Evolutionary conservation across 176 grass and related monocot genomes (phyloP), one percentile per base, ranked within the genome.

Genomic region (Bolboschoenus planiculmis): DNA sequence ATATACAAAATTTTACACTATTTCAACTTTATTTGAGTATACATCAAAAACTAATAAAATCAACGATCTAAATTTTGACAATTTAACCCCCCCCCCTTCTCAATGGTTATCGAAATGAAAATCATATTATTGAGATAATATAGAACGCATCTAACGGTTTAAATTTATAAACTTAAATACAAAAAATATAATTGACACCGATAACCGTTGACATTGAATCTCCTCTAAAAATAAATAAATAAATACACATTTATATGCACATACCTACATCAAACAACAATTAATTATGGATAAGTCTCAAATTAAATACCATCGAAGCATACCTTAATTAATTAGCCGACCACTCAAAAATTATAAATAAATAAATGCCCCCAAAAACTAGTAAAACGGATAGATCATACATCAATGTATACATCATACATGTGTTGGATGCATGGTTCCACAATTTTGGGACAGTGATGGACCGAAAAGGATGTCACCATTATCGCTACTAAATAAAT

Each of bases 371-470:
- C 9, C 70, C 10, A 47, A 74, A 73, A 27, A 48, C 10, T 47
- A 74, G 70, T 74, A 16, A 74, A 74, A 16, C 70, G 5, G 70
- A 74, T 46, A 8, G 70, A 74, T 75, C 21, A 74, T 15, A 75
- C 24, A 46, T 27, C n/a, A n/a, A n/a, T n/a, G n/a, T n/a, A n/a
- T n/a, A n/a, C n/a, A n/a, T n/a, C n/a, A n/a, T 15, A 75, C 24
- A 46, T 27, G 71, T 50, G 70, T 47, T n/a, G 23, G 23, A 30
- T 27, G 10, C 21, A 75, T 75, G 9, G 40, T 44, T 44, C 37
- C 67, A 46, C 40, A 46, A 46, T 11, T 48, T 72, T 26, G 21
- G 37, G 23, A 73, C 68, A 73, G 11, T n/a, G 68, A 73, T 48
- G 14, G 8, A 48, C 18, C 10, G 68, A 73, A 73, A 73, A 73